Evolutionary conservation across 1,284 basidiomycete genomes (phyloP).

Genomic region (Apiotrichum siamense): DNA sequence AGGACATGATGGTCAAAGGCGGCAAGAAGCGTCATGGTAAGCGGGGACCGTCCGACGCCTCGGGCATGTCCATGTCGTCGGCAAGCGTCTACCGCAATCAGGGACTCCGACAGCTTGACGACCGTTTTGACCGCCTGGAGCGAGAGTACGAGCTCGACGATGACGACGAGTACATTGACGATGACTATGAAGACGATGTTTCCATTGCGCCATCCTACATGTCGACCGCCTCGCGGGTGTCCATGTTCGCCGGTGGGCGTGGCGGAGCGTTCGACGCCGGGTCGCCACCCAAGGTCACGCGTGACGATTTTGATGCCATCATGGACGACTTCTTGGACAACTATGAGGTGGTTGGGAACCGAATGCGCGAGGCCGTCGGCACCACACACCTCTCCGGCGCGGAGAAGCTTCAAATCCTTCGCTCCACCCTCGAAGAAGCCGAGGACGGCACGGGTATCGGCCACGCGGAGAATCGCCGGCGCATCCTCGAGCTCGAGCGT

Average conservation of each 20-base stretch:
- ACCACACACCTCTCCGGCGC: constrained; percentile 58
- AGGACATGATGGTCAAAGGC: constrained; percentile 57
- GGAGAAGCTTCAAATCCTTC: constrained; percentile 71
- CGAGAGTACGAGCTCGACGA: constrained; percentile 65
- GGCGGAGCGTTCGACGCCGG: constrained; percentile 11
- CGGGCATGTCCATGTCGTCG: constrained; percentile 93
- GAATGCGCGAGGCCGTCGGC: constrained; percentile 67
- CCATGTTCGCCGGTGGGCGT: constrained; percentile 10
- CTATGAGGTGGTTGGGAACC: constrained; percentile 80
- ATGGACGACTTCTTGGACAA: constrained; percentile 91
- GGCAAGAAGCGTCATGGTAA: constrained; percentile 65
- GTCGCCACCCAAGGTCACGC: constrained; percentile 61
- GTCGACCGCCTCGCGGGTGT: constrained; percentile 31
- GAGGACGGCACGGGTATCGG: constrained; percentile 45
- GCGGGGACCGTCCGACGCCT: constrained; percentile 66
- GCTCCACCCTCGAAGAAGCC: constrained; percentile 64
- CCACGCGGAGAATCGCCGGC: constrained; percentile 58
- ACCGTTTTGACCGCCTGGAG: constrained; percentile 81
- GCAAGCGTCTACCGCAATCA: constrained; percentile 93
- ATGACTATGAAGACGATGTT: constrained; percentile 46
- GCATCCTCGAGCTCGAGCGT: constrained; percentile 55
- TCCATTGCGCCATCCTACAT: constrained; percentile 38
- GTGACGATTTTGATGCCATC: constrained; percentile 84
- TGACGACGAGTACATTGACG: constrained; percentile 49
- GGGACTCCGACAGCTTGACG: constrained; percentile 79